Evolutionary conservation across 768 basidiomycete species (phyloP), one percentile per base, ranked within the genome.

Genomic region (Hypholoma fasciculare): DNA sequence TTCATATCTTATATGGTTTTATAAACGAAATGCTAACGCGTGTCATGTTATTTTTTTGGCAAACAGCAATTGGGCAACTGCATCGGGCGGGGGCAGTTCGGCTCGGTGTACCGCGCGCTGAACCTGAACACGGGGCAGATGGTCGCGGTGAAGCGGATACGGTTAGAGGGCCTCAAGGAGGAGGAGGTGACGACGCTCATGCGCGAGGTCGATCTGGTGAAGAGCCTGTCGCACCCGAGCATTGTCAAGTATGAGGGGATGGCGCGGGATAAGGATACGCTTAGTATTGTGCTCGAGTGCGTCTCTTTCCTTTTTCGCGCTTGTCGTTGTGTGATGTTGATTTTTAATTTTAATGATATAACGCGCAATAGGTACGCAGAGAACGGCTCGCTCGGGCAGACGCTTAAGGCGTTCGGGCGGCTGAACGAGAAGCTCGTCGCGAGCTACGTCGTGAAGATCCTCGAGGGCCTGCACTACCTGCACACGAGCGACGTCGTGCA

Each of bases 161-260:
- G 89, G 51, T 77, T 98, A 38, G 91, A 92, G 51, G 96, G 94
- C 7, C 77, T 97, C 67, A 89, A 90, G 70, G 95, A 97, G 72
- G 88, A 87, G 17, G 96, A 98, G 68, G 87, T 98, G 17, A 83
- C 82, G 49, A 89, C 94, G 68, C 81, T 98, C 49, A 97, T 96
- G 93, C 84, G 84, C 61, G 96, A 99, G 71, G 96, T 98, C 14
- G 91, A 95, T 65, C 77, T 99, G 37, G 85, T 98, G 65, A 95
- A 95, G 78, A 83, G 90, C 47, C 75, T 98, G 42, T 87, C 87
- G 11, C 96, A 99, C 71, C 95, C 96, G 2, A 90, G 94, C 71
- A 96, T 99, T 63, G 95, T 98, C 71, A 95, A 94, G 71, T 98
- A 98, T 66, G 94, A 98, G 72, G 96, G 96, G 34, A 94, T 98